These are phyloP conservation scores for Sclerotinia minor DNA, from an alignment of 2,329 filamentous ascomycete genomes.

Conservation along the genomic window DNA sequence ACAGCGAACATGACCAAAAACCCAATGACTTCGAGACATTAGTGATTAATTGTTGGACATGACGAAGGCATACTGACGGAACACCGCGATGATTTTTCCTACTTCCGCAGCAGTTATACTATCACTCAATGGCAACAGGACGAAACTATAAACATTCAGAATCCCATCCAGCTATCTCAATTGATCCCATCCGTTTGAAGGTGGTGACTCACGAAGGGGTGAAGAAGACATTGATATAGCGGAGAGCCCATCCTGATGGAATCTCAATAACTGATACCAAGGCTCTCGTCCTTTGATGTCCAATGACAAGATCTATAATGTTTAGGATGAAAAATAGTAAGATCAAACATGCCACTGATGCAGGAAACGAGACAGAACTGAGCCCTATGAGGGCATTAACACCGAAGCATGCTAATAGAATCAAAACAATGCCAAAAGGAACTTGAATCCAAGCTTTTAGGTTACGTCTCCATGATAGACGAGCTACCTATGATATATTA, in stretches of 20 bases:
- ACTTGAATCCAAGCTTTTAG: constrained; percentile 53
- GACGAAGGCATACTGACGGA: constrained; percentile 46
- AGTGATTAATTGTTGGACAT: background rate
- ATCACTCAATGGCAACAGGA: constrained; percentile 58
- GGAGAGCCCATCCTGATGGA: constrained; percentile 40
- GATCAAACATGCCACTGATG: constrained; percentile 59
- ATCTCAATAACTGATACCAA: constrained; percentile 54
- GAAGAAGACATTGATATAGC: constrained; percentile 29
- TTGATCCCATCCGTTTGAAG: background rate
- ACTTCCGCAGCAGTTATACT: constrained; percentile 55
- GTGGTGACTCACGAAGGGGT: constrained; percentile 25
- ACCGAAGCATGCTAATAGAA: constrained; percentile 46
- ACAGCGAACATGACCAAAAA: constrained; percentile 54
- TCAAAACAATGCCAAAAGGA: constrained; percentile 46
- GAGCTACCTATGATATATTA: constrained; percentile 35
- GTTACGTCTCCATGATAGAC: constrained; percentile 39
- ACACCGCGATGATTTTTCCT: constrained; percentile 59
- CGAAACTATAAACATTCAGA: constrained; percentile 45
- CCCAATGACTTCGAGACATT: constrained; percentile 50
- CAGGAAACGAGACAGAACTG: constrained; percentile 56
- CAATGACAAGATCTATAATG: constrained; percentile 49
- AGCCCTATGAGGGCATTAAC: constrained; percentile 46
- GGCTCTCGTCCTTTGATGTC: constrained; percentile 50
- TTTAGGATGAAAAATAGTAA: constrained; percentile 54
- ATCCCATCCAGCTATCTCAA: background rate